Percentiles rank a stretch among this genome's conserved stretches.
phyloP scores from a whole-genome alignment of 108 stramenopile species.

The Schizochytrium sp. region DNA sequence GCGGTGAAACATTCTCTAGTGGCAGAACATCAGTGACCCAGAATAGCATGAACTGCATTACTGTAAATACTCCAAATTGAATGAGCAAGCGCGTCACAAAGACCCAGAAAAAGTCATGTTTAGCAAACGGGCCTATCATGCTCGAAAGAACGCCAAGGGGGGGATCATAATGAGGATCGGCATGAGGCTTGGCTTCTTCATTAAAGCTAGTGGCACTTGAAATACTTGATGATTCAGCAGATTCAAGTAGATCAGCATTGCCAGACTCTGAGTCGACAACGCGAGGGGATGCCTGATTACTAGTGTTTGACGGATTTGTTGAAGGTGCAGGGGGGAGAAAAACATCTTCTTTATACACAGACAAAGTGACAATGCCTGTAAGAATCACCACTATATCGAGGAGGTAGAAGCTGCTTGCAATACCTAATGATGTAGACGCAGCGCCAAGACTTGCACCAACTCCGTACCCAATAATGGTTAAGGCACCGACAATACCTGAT shows the following conservation, averaged over 20 bases:
- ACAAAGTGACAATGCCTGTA: conserved; percentile 13
- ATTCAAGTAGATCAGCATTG: not conserved
- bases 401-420: not conserved
- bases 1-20: not conserved
- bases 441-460: not conserved
- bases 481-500: conserved; percentile 20
- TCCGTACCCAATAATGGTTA: not conserved
- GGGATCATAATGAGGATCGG: not conserved
- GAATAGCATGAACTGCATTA: conserved; percentile 49
- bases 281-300: too few relatives aligned
- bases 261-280: not conserved
- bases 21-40: conserved; percentile 48
- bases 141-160: not conserved
- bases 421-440: not conserved
- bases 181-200: too few relatives aligned
- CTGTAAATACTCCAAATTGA: conserved; percentile 26
- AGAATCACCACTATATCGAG: not conserved
- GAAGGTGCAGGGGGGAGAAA: not conserved
- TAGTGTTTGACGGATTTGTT: too few relatives aligned
- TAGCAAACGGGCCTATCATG: not conserved
- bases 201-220: not conserved
- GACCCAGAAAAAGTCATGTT: conserved; percentile 10
- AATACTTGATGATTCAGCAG: not conserved
- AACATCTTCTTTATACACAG: not conserved
- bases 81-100: conserved; percentile 47